These are phyloP conservation scores for Zychaea mexicana DNA, from an alignment of 371 early-diverging fungal genomes.

Conservation along the genomic window DNA sequence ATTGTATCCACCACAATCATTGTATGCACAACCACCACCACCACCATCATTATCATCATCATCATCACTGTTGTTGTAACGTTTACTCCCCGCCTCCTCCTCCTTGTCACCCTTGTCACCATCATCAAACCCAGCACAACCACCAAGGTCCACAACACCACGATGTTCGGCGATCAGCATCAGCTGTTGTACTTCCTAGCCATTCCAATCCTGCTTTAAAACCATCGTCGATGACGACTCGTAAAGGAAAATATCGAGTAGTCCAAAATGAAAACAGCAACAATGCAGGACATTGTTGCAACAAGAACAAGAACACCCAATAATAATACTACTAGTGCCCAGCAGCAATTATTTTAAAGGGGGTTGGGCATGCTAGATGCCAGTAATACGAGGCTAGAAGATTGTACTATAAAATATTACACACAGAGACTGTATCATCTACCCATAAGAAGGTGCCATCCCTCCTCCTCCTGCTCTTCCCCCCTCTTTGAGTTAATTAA, in stretches of 20 bases:
- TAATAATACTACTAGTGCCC: background rate
- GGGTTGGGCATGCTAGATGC: background rate
- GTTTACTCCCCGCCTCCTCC: background rate
- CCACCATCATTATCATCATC: background rate
- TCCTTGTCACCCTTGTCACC: background rate
- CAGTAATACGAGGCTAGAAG: too few relatives aligned
- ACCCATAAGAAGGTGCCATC: too few relatives aligned
- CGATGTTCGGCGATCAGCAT: background rate
- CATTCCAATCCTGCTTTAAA: background rate
- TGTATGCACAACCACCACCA: background rate
- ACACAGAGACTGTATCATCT: too few relatives aligned
- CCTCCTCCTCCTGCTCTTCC: too few relatives aligned
- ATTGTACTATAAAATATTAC: too few relatives aligned
- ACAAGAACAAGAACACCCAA: background rate
- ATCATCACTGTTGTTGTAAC: background rate
- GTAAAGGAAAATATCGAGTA: background rate
- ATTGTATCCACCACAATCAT: background rate
- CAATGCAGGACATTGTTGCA: conserved; percentile 1
- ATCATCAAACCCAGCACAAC: background rate
- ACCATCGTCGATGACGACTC: background rate
- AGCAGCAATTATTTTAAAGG: background rate
- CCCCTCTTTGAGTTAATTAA: background rate
- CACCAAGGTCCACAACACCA: background rate
- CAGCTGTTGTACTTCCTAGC: background rate
- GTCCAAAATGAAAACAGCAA: background rate